A percentile compares a stretch with the other conserved stretches of the same genome.
Evolutionary conservation across 129 eudicot species (phyloP).

Genomic region (Lactuca saligna): DNA sequence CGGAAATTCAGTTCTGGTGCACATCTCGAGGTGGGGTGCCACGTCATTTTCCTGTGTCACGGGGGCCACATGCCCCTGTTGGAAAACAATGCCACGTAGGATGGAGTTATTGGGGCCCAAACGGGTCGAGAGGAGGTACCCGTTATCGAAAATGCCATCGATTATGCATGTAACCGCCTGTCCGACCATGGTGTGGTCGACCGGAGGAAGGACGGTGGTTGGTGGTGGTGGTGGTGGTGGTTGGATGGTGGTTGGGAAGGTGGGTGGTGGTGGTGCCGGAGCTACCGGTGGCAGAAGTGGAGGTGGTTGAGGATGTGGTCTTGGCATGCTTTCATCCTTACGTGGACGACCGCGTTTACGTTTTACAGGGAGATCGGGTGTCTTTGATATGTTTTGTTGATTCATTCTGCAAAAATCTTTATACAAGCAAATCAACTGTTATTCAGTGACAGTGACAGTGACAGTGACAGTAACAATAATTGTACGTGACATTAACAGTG

Average conservation of each 20-base stretch:
- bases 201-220: conserved; percentile 4
- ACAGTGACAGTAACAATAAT: too few species aligned
- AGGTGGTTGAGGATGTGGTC: conserved; percentile 33
- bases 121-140: conserved; percentile 64
- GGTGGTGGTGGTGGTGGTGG: conserved; percentile 20
- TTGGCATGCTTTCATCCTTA: conserved; percentile 52
- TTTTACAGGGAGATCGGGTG: conserved; percentile 52
- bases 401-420: conserved; percentile 42
- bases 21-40: conserved; percentile 64
- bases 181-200: conserved; percentile 53
- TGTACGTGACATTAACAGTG: too few species aligned
- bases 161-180: conserved; percentile 59
- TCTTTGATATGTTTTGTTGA: conserved; percentile 40
- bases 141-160: conserved; percentile 75
- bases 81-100: conserved; percentile 72
- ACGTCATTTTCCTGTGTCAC: conserved; percentile 62
- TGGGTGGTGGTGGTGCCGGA: conserved; percentile 28
- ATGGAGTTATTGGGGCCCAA: conserved; percentile 46
- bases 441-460: not conserved
- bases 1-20: conserved; percentile 48
- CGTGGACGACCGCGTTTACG: conserved; percentile 96
- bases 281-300: not conserved
- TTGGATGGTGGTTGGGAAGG: conserved; percentile 11
- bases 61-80: conserved; percentile 53
- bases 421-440: not conserved